Conservation (phyloP, 176 grass and related monocot species). For the Luzula sylvatica region DNA sequence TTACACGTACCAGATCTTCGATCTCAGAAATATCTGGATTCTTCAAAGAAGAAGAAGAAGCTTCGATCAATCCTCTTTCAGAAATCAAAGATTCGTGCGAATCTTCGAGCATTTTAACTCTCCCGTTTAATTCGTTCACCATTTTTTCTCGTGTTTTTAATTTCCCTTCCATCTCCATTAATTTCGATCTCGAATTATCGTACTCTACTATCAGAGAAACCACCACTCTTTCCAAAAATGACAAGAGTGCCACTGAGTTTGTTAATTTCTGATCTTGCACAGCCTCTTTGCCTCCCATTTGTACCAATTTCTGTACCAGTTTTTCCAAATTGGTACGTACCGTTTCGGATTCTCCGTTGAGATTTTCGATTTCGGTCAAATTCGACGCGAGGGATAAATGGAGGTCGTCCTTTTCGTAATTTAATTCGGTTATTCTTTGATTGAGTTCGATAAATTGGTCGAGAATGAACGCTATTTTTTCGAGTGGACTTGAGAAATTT, state of each 20-base stretch:
- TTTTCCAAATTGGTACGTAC: slow-evolving; percentile 61
- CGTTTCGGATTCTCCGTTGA: slow-evolving; percentile 47
- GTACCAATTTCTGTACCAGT: slow-evolving; percentile 58
- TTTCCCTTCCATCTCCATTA: slow-evolving; percentile 72
- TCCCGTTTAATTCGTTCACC: slow-evolving; percentile 52
- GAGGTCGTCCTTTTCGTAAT: slow-evolving; percentile 70
- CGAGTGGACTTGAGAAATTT: slow-evolving; percentile 37
- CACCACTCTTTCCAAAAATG: slow-evolving; percentile 73
- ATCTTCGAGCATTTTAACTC: slow-evolving; percentile 70
- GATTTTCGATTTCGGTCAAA: slow-evolving; percentile 50
- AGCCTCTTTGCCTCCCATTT: slow-evolving; percentile 54
- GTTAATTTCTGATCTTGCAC: slow-evolving; percentile 50
- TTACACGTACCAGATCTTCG: slow-evolving; percentile 62
- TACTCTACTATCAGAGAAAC: slow-evolving; percentile 42
- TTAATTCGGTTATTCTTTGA: slow-evolving; percentile 36
- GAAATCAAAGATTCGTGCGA: slow-evolving; percentile 39
- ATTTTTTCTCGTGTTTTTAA: slow-evolving; percentile 61
- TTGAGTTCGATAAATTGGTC: slow-evolving; percentile 58
- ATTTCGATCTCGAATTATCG: slow-evolving; percentile 62
- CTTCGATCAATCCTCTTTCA: slow-evolving; percentile 57
- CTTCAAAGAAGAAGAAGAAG: slow-evolving; percentile 53
- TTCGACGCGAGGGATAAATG: slow-evolving; percentile 59
- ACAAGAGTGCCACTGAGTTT: slow-evolving; percentile 43
- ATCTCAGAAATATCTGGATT: slow-evolving; percentile 68
- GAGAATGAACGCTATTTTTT: slow-evolving; percentile 56